Base-by-base conservation (phyloP, 495 filamentous ascomycete species). In the Amniculicola lignicola region DNA sequence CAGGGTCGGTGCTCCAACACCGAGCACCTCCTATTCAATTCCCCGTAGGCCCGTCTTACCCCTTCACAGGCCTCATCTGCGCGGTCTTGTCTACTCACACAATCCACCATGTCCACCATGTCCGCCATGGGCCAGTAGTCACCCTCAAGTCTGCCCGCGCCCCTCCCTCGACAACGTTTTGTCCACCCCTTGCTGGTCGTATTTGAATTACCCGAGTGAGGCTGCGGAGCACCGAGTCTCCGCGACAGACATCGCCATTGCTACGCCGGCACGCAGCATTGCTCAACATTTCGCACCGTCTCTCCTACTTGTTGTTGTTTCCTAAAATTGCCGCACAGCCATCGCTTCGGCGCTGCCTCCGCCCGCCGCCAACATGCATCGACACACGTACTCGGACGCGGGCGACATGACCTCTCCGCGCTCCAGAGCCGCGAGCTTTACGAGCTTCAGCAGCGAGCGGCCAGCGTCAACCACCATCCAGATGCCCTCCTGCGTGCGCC, bases 401-500 rank as follows among this genome's bases (percentile, higher is more conserved):
- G 71, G 49, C 10, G 57, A 61, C 14, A 24, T 61, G 27, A 39
- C 57, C 38, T 61, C 63, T 70, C 51, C 57, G 15, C 54, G 51
- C 37, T 42, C 68, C 18, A 59, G 60, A 46, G 61, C 54, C 15
- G 19, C 64, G 11, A 69, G 67, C 54, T 62, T 66, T 42, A 61
- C 45, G 44, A 74, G 67, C 60, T 70, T 72, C 51, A 44, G 67
- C 29, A 44, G 62, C 55, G 54, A 64, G 41, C 19, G 59, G 55
- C 67, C 56, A 67, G 71, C 63, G 67, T 61, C 71, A 57, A 62
- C 72, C 66, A 70, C 85, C 59, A 74, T 83, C 74, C 75, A 85
- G 67, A 75, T 86, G 67, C 79, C 83, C 33, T 58, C 77, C 40
- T 73, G 78, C n/a, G 80, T 90, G 35, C 81, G 82, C 33, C 93